Conservation (phyloP, 495 filamentous ascomycete species). For the Pseudevernia furfuracea region DNA sequence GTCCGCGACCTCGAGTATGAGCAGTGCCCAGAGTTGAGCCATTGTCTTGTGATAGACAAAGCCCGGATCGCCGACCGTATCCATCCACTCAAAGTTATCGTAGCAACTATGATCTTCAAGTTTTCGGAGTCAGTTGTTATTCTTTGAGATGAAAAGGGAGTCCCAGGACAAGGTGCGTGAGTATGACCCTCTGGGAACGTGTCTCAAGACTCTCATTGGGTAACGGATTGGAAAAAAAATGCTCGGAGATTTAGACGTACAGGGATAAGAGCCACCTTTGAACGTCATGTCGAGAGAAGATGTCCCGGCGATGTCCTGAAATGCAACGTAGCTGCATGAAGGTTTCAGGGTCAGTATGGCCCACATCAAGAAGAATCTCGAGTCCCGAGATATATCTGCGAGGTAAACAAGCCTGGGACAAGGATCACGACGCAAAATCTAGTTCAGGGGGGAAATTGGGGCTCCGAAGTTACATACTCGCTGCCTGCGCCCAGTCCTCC, state of each 20-base stretch:
- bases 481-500: constrained; percentile 70
- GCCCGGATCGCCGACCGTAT: constrained; percentile 64
- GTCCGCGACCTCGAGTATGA: constrained; percentile 82
- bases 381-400: not conserved
- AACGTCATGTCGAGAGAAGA: constrained; percentile 86
- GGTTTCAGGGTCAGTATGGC: not conserved
- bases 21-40: constrained; percentile 68
- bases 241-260: not conserved
- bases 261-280: constrained; percentile 55
- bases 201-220: not conserved
- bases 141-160: not conserved
- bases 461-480: constrained; percentile 47
- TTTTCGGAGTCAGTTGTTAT: not conserved
- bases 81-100: constrained; percentile 85
- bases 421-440: not conserved
- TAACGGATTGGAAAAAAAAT: not conserved
- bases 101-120: constrained; percentile 62
- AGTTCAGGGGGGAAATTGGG: not conserved
- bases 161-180: not conserved
- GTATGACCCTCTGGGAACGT: not conserved
- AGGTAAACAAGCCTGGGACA: not conserved
- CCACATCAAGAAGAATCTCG: not conserved
- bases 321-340: constrained; percentile 48
- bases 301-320: constrained; percentile 88
- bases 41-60: constrained; percentile 76